Evolutionary conservation across 2,329 filamentous ascomycete species (phyloP).

Genomic region (Fusarium citri): DNA sequence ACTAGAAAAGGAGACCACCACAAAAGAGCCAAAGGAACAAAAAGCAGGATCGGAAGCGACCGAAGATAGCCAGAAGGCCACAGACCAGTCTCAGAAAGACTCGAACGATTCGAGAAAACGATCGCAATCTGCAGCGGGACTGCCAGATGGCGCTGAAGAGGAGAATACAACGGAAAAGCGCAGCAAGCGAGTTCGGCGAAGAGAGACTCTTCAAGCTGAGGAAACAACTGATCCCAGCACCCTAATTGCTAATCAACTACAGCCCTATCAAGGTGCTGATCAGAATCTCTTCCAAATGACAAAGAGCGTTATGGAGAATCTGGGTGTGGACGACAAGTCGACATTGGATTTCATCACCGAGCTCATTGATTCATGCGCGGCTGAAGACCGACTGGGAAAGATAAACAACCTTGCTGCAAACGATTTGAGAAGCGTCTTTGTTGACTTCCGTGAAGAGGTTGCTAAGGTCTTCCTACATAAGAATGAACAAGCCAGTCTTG

Average conservation of each 20-base stretch:
- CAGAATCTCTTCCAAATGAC: slow-evolving; percentile 66
- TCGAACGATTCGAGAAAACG: slow-evolving; percentile 64
- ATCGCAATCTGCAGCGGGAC: slow-evolving; percentile 71
- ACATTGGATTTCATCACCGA: slow-evolving; percentile 61
- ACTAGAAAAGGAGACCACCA: slow-evolving; percentile 12
- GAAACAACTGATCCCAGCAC: slow-evolving; percentile 65
- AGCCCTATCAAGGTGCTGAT: slow-evolving; percentile 68
- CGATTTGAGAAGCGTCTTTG: slow-evolving; percentile 63
- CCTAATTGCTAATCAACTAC: slow-evolving; percentile 65
- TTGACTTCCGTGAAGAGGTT: slow-evolving; percentile 64
- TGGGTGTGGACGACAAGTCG: slow-evolving; percentile 64
- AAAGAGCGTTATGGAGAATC: slow-evolving; percentile 65
- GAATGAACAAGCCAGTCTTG: slow-evolving; percentile 63
- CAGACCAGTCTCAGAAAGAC: slow-evolving; percentile 49
- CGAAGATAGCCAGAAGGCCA: slow-evolving; percentile 44
- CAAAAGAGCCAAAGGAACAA: slow-evolving; percentile 31
- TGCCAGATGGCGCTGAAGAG: slow-evolving; percentile 67
- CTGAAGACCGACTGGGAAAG: slow-evolving; percentile 63
- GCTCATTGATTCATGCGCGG: slow-evolving; percentile 63
- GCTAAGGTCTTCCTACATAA: slow-evolving; percentile 65
- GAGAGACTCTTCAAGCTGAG: slow-evolving; percentile 64
- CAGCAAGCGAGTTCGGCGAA: slow-evolving; percentile 72
- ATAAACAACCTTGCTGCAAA: slow-evolving; percentile 59
- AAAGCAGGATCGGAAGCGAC: slow-evolving; percentile 39
- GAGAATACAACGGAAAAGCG: slow-evolving; percentile 69